Evolutionary conservation across 805 yeast genomes (phyloP), one percentile per base, ranked within the genome.

Genomic region (Sugiyamaella chiloensis): DNA sequence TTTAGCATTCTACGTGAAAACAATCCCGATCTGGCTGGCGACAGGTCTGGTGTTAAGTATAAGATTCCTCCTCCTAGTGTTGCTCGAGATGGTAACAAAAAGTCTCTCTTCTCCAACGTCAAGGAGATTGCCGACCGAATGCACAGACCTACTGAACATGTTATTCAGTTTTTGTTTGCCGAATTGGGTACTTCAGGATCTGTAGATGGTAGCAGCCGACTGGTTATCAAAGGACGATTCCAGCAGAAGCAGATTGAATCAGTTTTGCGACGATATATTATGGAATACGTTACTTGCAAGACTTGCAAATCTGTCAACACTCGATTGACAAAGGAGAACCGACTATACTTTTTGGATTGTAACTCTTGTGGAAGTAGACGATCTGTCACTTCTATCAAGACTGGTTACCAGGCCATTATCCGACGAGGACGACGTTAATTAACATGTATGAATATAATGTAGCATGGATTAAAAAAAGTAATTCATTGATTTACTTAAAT

Each of bases 121-220:
- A 96, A 90, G 73, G 96, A 87, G 62, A 93, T 93, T 60, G 80
- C 96, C 54, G 87, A 87, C 59, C 93, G 89, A 48, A 78, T 93
- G 74, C 97, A 93, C 71, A 83, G 99, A 74, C 86, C 89, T 46
- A 93, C 96, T 58, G 99, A 93, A 64, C 99, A 93, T 72, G 82
- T 93, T 56, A 93, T 93, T 69, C 96, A 89, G 74, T 93, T 85
- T 71, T 72, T 93, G 70, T 93, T 93, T 72, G 97, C 98, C 1
- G 99, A 93, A 74, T 78, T 93, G 79, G 99, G 99, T 83, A 93
- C 99, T 17, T 88, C 98, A 1, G 99, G 99, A 65, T 90, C 97
- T 48, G 91, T 93, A 52, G 99, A 93, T 72, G 99, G 98, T 68
- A 91, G 87, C 70, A 87, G 89, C 76, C 85, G 99, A 71, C 80